Conservation (phyloP, 768 basidiomycete genomes). For the Chalciporus chontae region DNA sequence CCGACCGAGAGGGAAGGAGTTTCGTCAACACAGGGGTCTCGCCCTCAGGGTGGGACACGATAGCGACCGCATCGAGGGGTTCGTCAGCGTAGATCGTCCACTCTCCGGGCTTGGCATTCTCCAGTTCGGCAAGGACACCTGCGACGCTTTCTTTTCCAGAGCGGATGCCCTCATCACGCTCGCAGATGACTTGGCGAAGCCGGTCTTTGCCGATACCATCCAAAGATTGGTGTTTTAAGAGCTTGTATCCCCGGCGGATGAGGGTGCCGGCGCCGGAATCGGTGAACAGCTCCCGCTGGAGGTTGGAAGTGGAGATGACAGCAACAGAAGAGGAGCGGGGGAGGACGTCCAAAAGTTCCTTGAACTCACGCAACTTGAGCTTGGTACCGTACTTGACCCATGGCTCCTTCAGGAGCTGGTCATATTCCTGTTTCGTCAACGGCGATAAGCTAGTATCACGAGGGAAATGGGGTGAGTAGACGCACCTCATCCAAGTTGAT, state of each 20-base stretch:
- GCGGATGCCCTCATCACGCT: slow-evolving; percentile 91
- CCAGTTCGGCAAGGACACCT: slow-evolving; percentile 58
- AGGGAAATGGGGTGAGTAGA: neutral
- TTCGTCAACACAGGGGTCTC: slow-evolving; percentile 91
- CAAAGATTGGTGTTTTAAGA: slow-evolving; percentile 83
- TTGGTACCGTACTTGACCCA: slow-evolving; percentile 99
- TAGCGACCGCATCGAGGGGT: slow-evolving; percentile 90
- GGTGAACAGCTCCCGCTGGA: slow-evolving; percentile 98
- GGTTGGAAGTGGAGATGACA: slow-evolving; percentile 87
- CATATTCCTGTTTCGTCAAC: slow-evolving; percentile 71
- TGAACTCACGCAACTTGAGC: slow-evolving; percentile 98
- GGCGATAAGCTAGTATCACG: neutral
- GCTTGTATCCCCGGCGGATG: slow-evolving; percentile 96
- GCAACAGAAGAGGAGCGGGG: slow-evolving; percentile 98
- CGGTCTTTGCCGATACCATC: slow-evolving; percentile 89
- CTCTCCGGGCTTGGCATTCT: slow-evolving; percentile 73
- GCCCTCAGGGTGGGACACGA: slow-evolving; percentile 88
- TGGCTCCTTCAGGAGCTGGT: slow-evolving; percentile 92
- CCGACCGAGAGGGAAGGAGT: slow-evolving; percentile 82
- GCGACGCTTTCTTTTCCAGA: slow-evolving; percentile 82
- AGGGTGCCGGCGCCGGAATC: slow-evolving; percentile 97
- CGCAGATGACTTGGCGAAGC: slow-evolving; percentile 90
- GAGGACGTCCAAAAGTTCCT: slow-evolving; percentile 96
- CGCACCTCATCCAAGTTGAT: slow-evolving; percentile 95
- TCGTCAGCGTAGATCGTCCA: slow-evolving; percentile 99